These are phyloP conservation scores for Periconia sp. DNA, from an alignment of 2,329 filamentous ascomycete genomes.

Conservation along the genomic window DNA sequence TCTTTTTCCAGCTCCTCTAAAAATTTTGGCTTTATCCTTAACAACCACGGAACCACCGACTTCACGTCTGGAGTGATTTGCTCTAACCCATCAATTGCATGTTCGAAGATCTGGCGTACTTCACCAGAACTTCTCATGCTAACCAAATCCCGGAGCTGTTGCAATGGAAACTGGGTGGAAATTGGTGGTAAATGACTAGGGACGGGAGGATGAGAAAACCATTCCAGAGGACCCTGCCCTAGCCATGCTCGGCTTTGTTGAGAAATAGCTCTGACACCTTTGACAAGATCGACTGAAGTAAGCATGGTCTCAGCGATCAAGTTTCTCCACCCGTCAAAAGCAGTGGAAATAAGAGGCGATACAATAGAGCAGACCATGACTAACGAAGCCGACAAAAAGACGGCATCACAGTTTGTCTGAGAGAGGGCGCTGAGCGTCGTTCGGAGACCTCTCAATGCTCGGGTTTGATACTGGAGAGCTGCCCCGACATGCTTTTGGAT, in stretches of 20 bases:
- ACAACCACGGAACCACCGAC: constrained; percentile 1
- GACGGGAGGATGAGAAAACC: too few relatives aligned
- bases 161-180: too few relatives aligned
- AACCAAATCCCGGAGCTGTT: too few relatives aligned
- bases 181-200: too few relatives aligned
- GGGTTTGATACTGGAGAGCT: constrained; percentile 9
- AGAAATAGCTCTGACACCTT: constrained; percentile 8
- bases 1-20: constrained; percentile 4
- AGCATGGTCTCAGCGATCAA: constrained; percentile 5
- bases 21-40: constrained; percentile 3
- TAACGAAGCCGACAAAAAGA: constrained; percentile 5
- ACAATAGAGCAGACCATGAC: constrained; percentile 5
- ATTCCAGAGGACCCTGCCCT: too few relatives aligned
- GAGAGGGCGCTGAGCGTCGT: constrained; percentile 2
- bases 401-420: neutral
- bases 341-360: constrained; percentile 8
- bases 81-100: constrained; percentile 4
- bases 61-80: neutral
- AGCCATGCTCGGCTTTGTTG: constrained; percentile 1
- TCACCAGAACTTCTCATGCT: too few relatives aligned
- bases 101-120: constrained; percentile 4
- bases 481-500: neutral
- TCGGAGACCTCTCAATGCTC: constrained; percentile 4
- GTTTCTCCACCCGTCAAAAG: neutral
- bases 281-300: constrained; percentile 4